Evolutionary conservation across 371 early-diverging fungal species (phyloP).

Genomic region (Mortierella sp.): DNA sequence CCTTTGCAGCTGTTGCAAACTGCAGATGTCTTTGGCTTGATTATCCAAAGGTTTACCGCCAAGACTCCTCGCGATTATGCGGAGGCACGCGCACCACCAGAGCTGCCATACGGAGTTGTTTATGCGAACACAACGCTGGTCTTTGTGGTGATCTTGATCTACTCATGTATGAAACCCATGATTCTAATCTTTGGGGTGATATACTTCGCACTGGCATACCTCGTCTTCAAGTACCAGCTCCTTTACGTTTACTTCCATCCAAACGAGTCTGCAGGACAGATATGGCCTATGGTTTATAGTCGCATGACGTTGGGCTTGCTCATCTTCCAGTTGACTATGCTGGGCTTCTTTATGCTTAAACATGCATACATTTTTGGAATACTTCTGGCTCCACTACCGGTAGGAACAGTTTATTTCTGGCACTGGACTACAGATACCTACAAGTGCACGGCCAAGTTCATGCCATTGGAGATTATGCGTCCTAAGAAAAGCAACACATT

Average conservation of each 20-base stretch:
- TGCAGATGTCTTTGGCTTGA: slow-evolving; percentile 63
- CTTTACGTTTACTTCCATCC: slow-evolving; percentile 88
- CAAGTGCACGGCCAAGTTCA: slow-evolving; percentile 65
- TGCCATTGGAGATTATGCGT: slow-evolving; percentile 57
- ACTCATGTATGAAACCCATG: slow-evolving; percentile 89
- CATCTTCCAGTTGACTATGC: slow-evolving; percentile 89
- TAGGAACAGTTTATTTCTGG: slow-evolving; percentile 69
- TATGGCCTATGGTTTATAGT: slow-evolving; percentile 81
- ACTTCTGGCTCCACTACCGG: slow-evolving; percentile 64
- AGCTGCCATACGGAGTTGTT: slow-evolving; percentile 65
- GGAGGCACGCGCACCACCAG: slow-evolving; percentile 64
- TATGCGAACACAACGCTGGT: slow-evolving; percentile 79
- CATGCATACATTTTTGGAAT: slow-evolving; percentile 65
- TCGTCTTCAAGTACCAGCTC: slow-evolving; percentile 85
- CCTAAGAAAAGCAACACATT: background rate
- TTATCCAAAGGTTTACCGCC: slow-evolving; percentile 63
- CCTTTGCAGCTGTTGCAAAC: slow-evolving; percentile 79
- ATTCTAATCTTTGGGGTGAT: slow-evolving; percentile 85
- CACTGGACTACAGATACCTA: slow-evolving; percentile 71
- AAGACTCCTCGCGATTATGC: slow-evolving; percentile 78
- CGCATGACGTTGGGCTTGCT: slow-evolving; percentile 83
- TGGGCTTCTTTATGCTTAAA: slow-evolving; percentile 79
- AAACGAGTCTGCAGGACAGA: slow-evolving; percentile 87
- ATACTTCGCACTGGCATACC: slow-evolving; percentile 81
- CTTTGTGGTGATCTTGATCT: slow-evolving; percentile 86